These are phyloP conservation scores for Serendipita sp. DNA, from an alignment of 768 basidiomycete genomes.

Conservation along the genomic window DNA sequence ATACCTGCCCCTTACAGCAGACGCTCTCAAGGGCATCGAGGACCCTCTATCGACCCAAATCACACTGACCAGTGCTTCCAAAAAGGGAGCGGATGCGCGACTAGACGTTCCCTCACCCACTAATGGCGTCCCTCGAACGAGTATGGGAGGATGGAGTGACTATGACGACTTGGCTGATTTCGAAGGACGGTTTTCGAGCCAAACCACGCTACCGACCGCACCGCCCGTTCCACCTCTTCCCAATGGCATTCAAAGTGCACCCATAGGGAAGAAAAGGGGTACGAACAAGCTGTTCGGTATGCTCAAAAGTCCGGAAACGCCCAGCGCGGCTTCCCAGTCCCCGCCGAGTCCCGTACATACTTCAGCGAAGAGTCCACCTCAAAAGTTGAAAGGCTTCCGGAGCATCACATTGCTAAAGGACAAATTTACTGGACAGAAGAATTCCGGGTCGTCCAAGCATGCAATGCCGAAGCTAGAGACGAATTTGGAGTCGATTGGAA, in stretches of 20 bases:
- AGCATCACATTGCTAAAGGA: slow-evolving; percentile 6
- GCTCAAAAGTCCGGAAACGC: background rate
- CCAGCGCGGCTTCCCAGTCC: background rate
- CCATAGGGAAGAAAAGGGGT: background rate
- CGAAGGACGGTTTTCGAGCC: slow-evolving; percentile 71
- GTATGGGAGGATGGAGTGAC: slow-evolving; percentile 67
- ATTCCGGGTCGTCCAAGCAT: background rate
- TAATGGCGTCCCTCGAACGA: slow-evolving; percentile 43
- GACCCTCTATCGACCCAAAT: background rate
- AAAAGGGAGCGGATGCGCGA: background rate
- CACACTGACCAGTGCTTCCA: background rate
- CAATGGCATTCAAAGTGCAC: background rate
- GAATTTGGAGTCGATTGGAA: background rate
- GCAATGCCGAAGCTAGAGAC: background rate
- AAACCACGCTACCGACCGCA: slow-evolving; percentile 37
- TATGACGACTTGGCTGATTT: slow-evolving; percentile 82
- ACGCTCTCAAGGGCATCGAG: slow-evolving; percentile 2
- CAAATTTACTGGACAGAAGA: background rate
- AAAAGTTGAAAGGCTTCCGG: slow-evolving; percentile 2
- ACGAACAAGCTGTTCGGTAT: background rate
- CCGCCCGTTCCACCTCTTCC: slow-evolving; percentile 11
- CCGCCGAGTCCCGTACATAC: background rate
- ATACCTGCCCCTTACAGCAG: slow-evolving; percentile 3
- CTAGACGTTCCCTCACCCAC: slow-evolving; percentile 13
- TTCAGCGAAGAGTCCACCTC: background rate